Evolutionary conservation across 805 yeast species (phyloP).

Genomic region (Metschnikowia reukaufii): DNA sequence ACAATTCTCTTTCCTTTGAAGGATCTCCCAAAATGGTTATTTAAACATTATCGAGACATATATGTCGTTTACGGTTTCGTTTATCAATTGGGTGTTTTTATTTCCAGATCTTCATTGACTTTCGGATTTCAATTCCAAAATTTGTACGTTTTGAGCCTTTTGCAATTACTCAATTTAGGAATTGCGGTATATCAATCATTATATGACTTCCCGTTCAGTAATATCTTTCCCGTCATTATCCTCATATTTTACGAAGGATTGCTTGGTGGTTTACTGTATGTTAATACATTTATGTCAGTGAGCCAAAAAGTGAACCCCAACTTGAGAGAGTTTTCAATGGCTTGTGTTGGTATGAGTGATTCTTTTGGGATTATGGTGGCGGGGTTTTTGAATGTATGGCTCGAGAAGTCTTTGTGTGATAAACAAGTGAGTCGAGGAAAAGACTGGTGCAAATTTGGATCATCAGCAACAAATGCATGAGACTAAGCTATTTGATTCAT

Average conservation of each 20-base stretch:
- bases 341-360: constrained; percentile 81
- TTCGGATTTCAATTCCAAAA: constrained; percentile 56
- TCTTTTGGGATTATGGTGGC: constrained; percentile 83
- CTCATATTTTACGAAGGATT: constrained; percentile 84
- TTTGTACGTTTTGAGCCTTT: constrained; percentile 59
- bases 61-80: constrained; percentile 89
- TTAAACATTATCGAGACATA: constrained; percentile 71
- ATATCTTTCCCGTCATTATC: constrained; percentile 59
- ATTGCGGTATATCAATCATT: constrained; percentile 65
- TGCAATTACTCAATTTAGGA: constrained; percentile 66
- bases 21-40: constrained; percentile 57
- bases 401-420: constrained; percentile 71
- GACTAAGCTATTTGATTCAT: no score
- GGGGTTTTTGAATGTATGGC: constrained; percentile 68
- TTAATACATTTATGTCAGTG: constrained; percentile 80
- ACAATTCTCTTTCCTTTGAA: constrained; percentile 77
- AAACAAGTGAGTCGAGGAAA: constrained; percentile 72
- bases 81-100: constrained; percentile 89
- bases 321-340: constrained; percentile 61
- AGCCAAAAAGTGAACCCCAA: constrained; percentile 53
- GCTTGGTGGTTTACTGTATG: constrained; percentile 87
- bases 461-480: neutral
- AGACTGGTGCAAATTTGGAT: constrained; percentile 63
- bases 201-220: constrained; percentile 52
- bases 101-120: constrained; percentile 81